Conservation (phyloP, 306 rosid species). For the Geum urbanum region DNA sequence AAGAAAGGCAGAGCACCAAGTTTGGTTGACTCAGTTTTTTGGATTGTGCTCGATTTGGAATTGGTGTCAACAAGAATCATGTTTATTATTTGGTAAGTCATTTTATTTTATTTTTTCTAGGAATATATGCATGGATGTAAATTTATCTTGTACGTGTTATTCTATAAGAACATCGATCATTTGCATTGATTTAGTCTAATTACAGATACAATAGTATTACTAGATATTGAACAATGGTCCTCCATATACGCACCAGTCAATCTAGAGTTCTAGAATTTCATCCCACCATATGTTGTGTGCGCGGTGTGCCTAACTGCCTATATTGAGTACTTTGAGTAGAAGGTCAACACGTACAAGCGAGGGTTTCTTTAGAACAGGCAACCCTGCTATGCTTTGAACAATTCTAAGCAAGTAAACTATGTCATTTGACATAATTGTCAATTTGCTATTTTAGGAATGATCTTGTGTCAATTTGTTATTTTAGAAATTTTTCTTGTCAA, state of each 20-base stretch:
- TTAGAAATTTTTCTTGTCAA: too few relatives aligned
- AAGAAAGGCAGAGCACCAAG: neutral
- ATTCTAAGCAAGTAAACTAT: neutral
- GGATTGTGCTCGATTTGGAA: neutral
- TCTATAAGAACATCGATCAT: too few relatives aligned
- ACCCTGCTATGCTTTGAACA: neutral
- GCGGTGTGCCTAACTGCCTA: too few relatives aligned
- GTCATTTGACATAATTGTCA: too few relatives aligned
- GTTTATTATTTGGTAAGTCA: too few relatives aligned
- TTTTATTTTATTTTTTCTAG: too few relatives aligned
- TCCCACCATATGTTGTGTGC: neutral
- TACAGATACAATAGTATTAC: too few relatives aligned
- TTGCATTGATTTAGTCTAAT: too few relatives aligned
- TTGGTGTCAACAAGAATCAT: neutral
- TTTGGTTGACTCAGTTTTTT: neutral
- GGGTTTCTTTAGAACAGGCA: neutral
- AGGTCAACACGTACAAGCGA: neutral
- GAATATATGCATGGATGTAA: too few relatives aligned
- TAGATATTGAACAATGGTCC: neutral
- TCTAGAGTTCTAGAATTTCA: neutral
- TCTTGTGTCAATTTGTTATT: too few relatives aligned
- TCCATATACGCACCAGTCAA: neutral
- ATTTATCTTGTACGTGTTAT: too few relatives aligned
- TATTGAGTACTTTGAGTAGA: neutral
- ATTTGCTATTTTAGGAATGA: too few relatives aligned